These are phyloP conservation scores for Claviceps pazoutovae DNA, from an alignment of 2,329 filamentous ascomycete species.

Conservation along the genomic window DNA sequence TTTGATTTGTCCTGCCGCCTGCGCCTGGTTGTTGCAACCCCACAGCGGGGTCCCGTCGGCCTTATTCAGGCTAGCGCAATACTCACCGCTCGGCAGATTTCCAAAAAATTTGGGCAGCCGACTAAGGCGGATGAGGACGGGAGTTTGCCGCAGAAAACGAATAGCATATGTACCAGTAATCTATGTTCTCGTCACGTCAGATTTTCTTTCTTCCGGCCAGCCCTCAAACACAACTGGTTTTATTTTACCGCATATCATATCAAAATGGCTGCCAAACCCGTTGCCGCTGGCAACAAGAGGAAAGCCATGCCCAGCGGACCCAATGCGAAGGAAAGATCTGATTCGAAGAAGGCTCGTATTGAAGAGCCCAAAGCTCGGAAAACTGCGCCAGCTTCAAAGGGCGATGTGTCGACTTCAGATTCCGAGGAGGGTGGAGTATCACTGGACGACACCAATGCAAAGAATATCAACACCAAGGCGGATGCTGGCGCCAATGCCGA, in stretches of 20 bases:
- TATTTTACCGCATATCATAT: constrained; percentile 1
- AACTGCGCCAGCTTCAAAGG: constrained; percentile 16
- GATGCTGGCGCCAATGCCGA: constrained; percentile 22
- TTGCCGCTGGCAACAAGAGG: constrained; percentile 38
- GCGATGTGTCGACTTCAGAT: constrained; percentile 28
- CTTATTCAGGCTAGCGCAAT: constrained; percentile 9
- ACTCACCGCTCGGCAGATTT: constrained; percentile 24
- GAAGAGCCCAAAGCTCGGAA: constrained; percentile 17
- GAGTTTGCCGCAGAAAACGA: not conserved
- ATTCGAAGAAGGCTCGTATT: constrained; percentile 38
- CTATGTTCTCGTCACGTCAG: not conserved
- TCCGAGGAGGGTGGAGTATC: constrained; percentile 37
- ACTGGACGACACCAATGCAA: constrained; percentile 23
- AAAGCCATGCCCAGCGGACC: constrained; percentile 31
- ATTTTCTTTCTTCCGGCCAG: not conserved
- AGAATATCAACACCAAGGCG: constrained; percentile 17
- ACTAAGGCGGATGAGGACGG: not conserved
- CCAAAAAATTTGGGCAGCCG: constrained; percentile 11
- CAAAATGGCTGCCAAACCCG: constrained; percentile 34
- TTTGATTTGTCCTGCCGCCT: not conserved
- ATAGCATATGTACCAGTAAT: too few relatives aligned
- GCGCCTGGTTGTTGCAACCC: constrained; percentile 1
- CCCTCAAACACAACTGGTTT: not conserved
- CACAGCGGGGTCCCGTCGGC: constrained; percentile 7
- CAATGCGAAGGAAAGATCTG: constrained; percentile 25